Evolutionary conservation across 108 stramenopile genomes (phyloP).

Genomic region (Nannochloropsis gaditana): DNA sequence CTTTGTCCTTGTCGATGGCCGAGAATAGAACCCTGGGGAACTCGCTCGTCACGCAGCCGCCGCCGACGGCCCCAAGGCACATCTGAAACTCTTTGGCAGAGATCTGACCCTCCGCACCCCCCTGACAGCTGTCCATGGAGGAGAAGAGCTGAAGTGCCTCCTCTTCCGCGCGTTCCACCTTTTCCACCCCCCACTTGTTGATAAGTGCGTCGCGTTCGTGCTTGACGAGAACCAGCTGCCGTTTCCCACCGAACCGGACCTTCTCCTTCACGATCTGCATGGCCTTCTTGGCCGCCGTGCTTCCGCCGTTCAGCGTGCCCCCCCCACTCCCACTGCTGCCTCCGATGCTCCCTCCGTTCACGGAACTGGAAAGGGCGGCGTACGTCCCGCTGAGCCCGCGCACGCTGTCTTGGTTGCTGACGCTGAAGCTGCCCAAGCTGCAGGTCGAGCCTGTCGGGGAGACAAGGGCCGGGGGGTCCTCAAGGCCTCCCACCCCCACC

Average conservation of each 20-base stretch:
- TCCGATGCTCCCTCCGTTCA: not conserved
- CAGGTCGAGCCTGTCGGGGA: not conserved
- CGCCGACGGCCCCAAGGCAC: not conserved
- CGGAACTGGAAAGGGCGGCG: not conserved
- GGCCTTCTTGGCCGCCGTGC: not conserved
- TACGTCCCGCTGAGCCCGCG: not conserved
- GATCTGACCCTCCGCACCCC: not conserved
- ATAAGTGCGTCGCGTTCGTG: not conserved
- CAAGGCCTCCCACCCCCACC: not conserved
- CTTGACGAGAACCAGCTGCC: not conserved
- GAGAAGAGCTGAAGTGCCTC: not conserved
- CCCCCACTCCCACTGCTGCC: not conserved
- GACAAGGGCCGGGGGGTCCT: not conserved
- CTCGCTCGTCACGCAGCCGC: conserved; percentile 9
- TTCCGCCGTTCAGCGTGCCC: not conserved
- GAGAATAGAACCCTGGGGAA: not conserved
- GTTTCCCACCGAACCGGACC: not conserved
- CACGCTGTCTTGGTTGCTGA: conserved; percentile 5
- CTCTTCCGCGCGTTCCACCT: conserved; percentile 11
- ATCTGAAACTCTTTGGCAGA: not conserved
- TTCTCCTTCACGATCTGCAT: conserved; percentile 18
- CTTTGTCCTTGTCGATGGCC: conserved; percentile 8
- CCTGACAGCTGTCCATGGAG: not conserved
- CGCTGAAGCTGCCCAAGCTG: not conserved
- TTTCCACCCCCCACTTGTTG: not conserved